A percentile compares a stretch with the other conserved stretches of the same genome.
These are phyloP conservation scores for Suhomyces chickasaworum DNA, from an alignment of 1,139 yeast species.

Conservation along the genomic window DNA sequence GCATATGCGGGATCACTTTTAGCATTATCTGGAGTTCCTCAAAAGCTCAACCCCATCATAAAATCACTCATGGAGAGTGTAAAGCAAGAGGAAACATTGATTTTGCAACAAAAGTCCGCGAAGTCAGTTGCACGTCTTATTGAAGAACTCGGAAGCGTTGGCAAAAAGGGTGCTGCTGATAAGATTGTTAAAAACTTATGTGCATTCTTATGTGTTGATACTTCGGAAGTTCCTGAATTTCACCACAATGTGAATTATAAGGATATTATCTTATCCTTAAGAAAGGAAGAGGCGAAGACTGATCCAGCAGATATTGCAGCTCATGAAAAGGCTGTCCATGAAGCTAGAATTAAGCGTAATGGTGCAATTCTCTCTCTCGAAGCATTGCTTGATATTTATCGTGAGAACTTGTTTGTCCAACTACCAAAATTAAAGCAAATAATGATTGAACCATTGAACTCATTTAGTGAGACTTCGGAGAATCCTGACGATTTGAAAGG, in stretches of 20 bases:
- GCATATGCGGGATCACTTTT: conserved; percentile 76
- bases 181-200: conserved; percentile 88
- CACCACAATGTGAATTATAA: conserved; percentile 60
- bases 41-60: conserved; percentile 85
- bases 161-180: conserved; percentile 75
- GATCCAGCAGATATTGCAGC: conserved; percentile 68
- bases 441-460: conserved; percentile 66
- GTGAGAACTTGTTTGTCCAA: conserved; percentile 53
- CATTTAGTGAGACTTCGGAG: conserved; percentile 30
- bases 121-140: conserved; percentile 67
- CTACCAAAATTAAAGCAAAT: conserved; percentile 70
- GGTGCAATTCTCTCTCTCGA: conserved; percentile 81
- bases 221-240: conserved; percentile 94
- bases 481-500: conserved; percentile 57
- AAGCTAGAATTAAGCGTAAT: conserved; percentile 76
- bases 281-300: conserved; percentile 74
- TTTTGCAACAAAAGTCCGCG: conserved; percentile 75
- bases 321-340: conserved; percentile 65
- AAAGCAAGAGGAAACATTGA: conserved; percentile 68
- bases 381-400: conserved; percentile 52
- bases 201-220: conserved; percentile 92
- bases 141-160: conserved; percentile 52
- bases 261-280: conserved; percentile 68
- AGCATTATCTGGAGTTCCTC: conserved; percentile 66
- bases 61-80: conserved; percentile 92